These are phyloP conservation scores for Fusarium fujikuroi DNA, from an alignment of 2,329 filamentous ascomycete species.

Conservation along the genomic window DNA sequence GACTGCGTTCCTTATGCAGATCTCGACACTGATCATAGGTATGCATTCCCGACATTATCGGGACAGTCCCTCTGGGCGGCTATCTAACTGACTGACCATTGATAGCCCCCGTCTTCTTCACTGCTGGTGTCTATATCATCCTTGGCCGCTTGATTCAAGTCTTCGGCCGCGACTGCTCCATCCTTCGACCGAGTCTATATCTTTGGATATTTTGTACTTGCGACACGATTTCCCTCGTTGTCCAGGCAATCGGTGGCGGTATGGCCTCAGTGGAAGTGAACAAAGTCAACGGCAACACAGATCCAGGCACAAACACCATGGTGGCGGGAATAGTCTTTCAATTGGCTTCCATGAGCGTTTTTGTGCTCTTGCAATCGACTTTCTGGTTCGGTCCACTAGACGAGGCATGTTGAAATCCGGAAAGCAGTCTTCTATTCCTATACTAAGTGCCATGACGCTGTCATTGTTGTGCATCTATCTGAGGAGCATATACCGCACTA, in stretches of 20 bases:
- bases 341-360: neutral
- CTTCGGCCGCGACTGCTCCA: neutral
- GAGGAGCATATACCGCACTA: neutral
- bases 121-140: neutral
- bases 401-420: neutral
- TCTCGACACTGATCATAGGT: neutral
- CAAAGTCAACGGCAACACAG: neutral
- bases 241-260: neutral
- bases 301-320: neutral
- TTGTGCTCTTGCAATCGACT: neutral
- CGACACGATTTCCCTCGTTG: neutral
- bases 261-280: neutral
- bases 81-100: neutral
- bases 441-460: neutral
- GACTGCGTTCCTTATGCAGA: neutral
- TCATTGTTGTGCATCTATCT: neutral
- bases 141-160: neutral
- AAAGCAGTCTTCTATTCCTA: neutral
- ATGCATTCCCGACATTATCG: neutral
- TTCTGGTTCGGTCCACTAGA: neutral
- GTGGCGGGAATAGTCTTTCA: neutral
- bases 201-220: neutral
- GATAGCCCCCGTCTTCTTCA: neutral
- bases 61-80: fast-evolving
- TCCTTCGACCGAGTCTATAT: neutral